phyloP scores from a whole-genome alignment of 2,329 filamentous ascomycete genomes.

The Fusarium falciforme region DNA sequence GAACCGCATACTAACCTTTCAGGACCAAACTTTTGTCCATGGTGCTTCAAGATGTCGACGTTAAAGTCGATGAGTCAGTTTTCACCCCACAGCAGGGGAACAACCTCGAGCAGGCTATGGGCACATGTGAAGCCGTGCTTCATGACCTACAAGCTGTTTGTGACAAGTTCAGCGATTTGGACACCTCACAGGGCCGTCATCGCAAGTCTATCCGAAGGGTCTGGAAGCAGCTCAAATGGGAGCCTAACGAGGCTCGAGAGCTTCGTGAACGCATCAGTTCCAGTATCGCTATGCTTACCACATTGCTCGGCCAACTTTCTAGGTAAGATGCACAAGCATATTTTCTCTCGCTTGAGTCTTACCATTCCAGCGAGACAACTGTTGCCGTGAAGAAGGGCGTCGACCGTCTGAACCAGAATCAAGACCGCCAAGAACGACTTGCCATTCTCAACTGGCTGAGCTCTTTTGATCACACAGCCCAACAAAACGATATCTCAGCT shows the following conservation, averaged over 20 bases:
- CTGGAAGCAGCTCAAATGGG: not conserved
- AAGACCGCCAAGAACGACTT: not conserved
- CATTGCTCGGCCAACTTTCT: fast-evolving
- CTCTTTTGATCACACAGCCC: fast-evolving
- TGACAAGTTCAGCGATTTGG: not conserved
- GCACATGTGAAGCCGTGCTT: not conserved
- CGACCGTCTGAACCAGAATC: fast-evolving
- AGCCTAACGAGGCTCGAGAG: fast-evolving
- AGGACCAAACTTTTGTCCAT: not conserved
- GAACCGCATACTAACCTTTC: no score
- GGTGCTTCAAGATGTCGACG: not conserved
- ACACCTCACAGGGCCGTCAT: no score
- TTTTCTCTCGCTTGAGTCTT: no score
- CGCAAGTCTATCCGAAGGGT: not conserved
- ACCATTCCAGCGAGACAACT: no score
- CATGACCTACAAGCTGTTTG: not conserved
- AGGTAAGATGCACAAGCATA: no score
- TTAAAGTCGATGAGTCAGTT: not conserved
- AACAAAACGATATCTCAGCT: not conserved
- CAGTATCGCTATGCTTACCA: fast-evolving
- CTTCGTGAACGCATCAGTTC: not conserved
- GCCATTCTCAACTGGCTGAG: not conserved
- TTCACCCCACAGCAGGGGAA: no score
- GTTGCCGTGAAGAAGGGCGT: not conserved
- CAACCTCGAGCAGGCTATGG: fast-evolving